These are phyloP conservation scores for Cornus suecica DNA, from an alignment of 148 eudicot genomes.

Conservation along the genomic window DNA sequence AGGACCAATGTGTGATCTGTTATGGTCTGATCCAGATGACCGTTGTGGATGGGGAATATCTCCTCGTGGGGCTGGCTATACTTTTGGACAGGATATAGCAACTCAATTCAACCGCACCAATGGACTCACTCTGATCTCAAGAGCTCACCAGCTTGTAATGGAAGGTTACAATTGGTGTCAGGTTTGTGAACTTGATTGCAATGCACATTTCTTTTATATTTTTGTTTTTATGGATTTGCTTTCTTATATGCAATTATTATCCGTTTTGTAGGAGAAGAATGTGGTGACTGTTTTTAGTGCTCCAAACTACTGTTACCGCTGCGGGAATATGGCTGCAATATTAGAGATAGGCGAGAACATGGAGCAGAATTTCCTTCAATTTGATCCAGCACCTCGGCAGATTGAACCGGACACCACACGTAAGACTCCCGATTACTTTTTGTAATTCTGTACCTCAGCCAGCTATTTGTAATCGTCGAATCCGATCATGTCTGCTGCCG, in stretches of 20 bases:
- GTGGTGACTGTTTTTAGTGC: conserved; percentile 91
- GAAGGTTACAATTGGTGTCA: conserved; percentile 97
- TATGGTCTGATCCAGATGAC: conserved; percentile 99
- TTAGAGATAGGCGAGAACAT: conserved; percentile 87
- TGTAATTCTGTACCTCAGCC: conserved; percentile 35
- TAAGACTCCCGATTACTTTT: conserved; percentile 92
- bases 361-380: conserved; percentile 94
- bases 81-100: conserved; percentile 95
- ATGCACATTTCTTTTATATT: not conserved
- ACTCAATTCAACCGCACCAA: conserved; percentile 84
- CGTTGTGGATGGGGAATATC: conserved; percentile 99
- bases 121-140: conserved; percentile 81
- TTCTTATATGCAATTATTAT: not conserved
- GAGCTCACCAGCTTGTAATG: conserved; percentile 99
- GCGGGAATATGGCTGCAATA: conserved; percentile 93
- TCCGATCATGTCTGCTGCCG: conserved; percentile 36
- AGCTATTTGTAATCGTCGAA: conserved; percentile 28
- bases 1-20: conserved; percentile 98
- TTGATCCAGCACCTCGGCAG: conserved; percentile 88
- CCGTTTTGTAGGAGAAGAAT: conserved; percentile 59
- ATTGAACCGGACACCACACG: conserved; percentile 86
- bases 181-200: conserved; percentile 42
- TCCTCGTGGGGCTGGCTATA: conserved; percentile 98
- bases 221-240: not conserved
- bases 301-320: conserved; percentile 87